Base-by-base conservation (phyloP, 2,329 filamentous ascomycete species). In the Tolypocladium album region DNA sequence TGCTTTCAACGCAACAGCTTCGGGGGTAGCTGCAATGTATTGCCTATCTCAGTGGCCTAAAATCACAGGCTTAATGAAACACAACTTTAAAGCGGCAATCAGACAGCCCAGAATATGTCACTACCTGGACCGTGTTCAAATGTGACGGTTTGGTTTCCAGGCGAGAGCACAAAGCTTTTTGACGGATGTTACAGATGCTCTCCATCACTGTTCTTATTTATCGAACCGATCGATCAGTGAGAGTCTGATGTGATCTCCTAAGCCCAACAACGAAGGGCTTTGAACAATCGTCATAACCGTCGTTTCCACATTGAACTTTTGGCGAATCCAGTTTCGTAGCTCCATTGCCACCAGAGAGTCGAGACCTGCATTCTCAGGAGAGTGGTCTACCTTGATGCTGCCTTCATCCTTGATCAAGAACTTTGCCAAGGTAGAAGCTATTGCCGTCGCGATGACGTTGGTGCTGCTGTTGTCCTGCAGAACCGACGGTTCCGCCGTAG, bases 291-390 rank as follows among this genome's bases (percentile, higher is more conserved):
- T 64, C 27, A 69, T 62, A 2, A 68, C 63, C 5, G 58, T 64
- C 0, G 66, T 56, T 17, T 67, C 64, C 2, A 65, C 61, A 2
- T 64, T 56, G 15, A 68, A 57, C 15, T 61, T 61, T 50, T 60
- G 62, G 1, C 62, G 56, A 12, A 65, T 64, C 67, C 65, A 69
- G 39, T 64, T 65, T 2, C 65, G 59, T 20, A 69, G 38, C 59
- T 69, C 67, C 11, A 68, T 64, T 3, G 61, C 63, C 0, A 69
- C 65, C 11, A 69, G 47, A 3, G 66, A 68, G 31, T 69, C 68
- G 11, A 69, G 55, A 0, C 66, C 66, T 1, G 61, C 38, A 4
- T 57, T 24, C n/a, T 62, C 64, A 0, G 50, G 56, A 5, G 61
- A 58, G n/a, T 45, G n/a, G 12, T 60, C 39, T 2, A 60, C 3